phyloP scores from a whole-genome alignment of 73 alveolate species.

The Blepharisma japonicum region DNA sequence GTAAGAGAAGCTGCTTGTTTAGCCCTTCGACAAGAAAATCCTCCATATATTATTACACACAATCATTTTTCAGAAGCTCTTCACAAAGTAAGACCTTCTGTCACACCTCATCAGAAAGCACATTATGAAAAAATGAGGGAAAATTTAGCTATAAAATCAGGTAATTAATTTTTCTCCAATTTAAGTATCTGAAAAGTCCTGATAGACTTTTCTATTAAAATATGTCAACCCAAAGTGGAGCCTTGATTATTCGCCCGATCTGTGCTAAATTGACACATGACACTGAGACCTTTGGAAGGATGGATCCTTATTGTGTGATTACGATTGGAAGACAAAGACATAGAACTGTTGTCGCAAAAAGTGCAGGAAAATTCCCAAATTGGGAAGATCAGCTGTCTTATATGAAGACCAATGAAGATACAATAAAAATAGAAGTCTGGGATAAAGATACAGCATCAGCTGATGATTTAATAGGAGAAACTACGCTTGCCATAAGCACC shows the following conservation, averaged over 20 bases:
- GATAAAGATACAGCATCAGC: background rate
- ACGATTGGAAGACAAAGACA: background rate
- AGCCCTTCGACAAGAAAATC: constrained; percentile 68
- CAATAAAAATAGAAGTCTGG: background rate
- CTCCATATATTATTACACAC: constrained; percentile 49
- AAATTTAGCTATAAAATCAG: too few species aligned
- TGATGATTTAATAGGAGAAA: constrained; percentile 8
- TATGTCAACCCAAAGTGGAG: too few species aligned
- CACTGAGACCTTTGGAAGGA: constrained; percentile 31
- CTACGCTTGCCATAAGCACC: background rate
- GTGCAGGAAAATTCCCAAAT: constrained; percentile 30
- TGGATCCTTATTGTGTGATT: constrained; percentile 36
- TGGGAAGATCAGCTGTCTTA: constrained; percentile 36
- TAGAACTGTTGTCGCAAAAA: constrained; percentile 22
- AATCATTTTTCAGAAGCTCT: constrained; percentile 82
- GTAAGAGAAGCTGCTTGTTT: constrained; percentile 93
- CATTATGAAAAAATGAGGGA: constrained; percentile 64
- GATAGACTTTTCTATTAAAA: too few species aligned
- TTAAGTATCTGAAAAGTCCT: too few species aligned
- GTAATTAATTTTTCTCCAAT: too few species aligned
- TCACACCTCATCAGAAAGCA: constrained; percentile 69
- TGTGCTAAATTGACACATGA: constrained; percentile 31
- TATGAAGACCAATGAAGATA: background rate
- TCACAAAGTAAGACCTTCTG: constrained; percentile 86
- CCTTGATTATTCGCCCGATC: background rate